Base-by-base conservation (phyloP, 2,329 filamentous ascomycete species). In the Stemphylium beticola region DNA sequence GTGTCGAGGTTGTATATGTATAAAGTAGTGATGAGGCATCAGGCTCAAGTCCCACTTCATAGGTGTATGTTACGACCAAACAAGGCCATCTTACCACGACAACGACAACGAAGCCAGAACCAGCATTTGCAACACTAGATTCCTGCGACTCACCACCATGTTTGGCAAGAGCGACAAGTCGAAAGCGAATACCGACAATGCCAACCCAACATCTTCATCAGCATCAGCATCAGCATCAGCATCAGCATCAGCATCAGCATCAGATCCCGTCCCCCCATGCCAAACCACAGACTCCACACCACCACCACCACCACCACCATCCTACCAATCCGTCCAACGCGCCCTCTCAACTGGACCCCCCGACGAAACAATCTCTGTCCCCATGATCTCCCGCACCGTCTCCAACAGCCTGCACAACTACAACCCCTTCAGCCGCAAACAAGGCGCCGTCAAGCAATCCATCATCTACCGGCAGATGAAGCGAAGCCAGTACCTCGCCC, bases 401-500 rank as follows among this genome's bases (percentile, higher is more conserved):
- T 15, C 47, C n/a, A 45, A 29, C 18, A 53, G 34, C 22, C 37
- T 63, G 9, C 58, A 63, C 43, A 48, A 53, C 29, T 40, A 49
- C 47, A 63, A 64, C 18, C 61, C 61, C 4, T 60, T 64, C 38
- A 55, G 48, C 0, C 58, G 40, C 31, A 64, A 61, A 22, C 52
- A 49, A 18, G 51, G 48, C 41, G 5, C 36, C 3, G 37, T 53
- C 2, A 12, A 7, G 1, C 51, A 59, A 18, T 50, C 48, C 2
- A 49, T 64, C 3, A 22, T 48, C 3, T 31, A 43, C 12, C 53
- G 61, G 2, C 49, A 52, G 4, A 64, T 64, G 58, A 60, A 26
- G 79, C 61, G 58, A 1, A 36, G 38, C 2, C 38, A 53, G 38
- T 73, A 71, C 50, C 55, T 66, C 2, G 62, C 65, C 26, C 60